Conservation (phyloP, 345 rosid genomes). For the Euphorbia lathyris region DNA sequence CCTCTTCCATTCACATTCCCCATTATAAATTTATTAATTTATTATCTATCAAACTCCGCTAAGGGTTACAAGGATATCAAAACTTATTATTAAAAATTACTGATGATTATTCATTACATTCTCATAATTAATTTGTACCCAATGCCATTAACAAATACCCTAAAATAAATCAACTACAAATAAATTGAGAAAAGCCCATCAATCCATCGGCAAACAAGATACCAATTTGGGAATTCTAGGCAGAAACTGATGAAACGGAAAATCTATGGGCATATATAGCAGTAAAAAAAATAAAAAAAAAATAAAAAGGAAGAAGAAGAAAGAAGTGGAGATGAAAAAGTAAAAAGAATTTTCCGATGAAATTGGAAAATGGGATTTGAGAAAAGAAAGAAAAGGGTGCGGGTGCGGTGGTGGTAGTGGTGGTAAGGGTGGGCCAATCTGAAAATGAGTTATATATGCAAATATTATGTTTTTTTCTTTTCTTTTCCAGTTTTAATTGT, state of each 20-base stretch:
- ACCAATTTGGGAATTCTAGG: constrained; percentile 1
- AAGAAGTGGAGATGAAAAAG: constrained; percentile 1
- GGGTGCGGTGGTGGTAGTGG: constrained; percentile 6
- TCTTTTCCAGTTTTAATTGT: neutral
- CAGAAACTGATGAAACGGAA: neutral
- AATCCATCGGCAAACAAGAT: constrained; percentile 5
- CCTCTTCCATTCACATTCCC: constrained; percentile 93
- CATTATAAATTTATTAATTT: constrained; percentile 34
- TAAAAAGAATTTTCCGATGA: constrained; percentile 14
- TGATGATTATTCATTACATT: neutral
- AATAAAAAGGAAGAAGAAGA: neutral
- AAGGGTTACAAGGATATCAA: neutral
- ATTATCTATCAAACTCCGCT: constrained; percentile 12
- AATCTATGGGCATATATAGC: neutral
- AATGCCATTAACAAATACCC: neutral
- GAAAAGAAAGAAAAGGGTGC: neutral
- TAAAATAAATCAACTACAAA: neutral
- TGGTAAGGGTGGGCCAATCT: constrained; percentile 16
- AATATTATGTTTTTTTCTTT: neutral
- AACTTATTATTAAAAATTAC: neutral
- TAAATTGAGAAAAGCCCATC: constrained; percentile 2
- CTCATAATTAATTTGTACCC: neutral
- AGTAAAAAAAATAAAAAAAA: neutral
- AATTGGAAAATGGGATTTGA: constrained; percentile 4
- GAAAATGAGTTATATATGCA: constrained; percentile 1